Conservation (phyloP, 2,329 filamentous ascomycete genomes). For the Colletotrichum limetticola region DNA sequence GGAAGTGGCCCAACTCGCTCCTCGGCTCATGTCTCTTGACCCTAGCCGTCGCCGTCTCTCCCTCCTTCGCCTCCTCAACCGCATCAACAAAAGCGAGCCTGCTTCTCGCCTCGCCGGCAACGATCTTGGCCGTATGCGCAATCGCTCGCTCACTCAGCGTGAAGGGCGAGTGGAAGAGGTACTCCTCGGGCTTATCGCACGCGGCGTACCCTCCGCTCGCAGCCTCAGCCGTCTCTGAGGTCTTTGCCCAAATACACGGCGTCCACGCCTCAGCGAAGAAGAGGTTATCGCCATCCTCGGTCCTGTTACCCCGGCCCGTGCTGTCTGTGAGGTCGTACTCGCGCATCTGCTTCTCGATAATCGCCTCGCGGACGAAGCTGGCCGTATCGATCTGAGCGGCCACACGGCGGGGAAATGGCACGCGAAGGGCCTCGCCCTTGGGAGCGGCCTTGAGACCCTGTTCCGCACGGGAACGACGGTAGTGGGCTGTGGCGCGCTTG, state of each 20-base stretch:
- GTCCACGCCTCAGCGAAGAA: conserved; percentile 55
- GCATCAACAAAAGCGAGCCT: conserved; percentile 16
- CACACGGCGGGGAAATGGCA: conserved; percentile 51
- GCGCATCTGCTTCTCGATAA: conserved; percentile 60
- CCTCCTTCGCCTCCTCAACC: neutral
- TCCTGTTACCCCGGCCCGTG: conserved; percentile 52
- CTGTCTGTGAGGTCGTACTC: conserved; percentile 53
- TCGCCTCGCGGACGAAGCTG: conserved; percentile 53
- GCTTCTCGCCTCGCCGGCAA: neutral
- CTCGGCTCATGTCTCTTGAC: conserved; percentile 11
- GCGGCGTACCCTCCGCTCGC: conserved; percentile 11
- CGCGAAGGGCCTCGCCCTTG: conserved; percentile 41
- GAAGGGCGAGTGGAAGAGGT: conserved; percentile 64
- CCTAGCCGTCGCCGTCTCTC: neutral
- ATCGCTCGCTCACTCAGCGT: conserved; percentile 51
- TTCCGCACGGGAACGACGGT: neutral
- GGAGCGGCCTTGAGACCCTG: neutral
- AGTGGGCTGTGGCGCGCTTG: neutral
- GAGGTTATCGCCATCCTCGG: conserved; percentile 38
- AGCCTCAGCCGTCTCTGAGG: conserved; percentile 16
- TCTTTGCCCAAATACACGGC: conserved; percentile 51
- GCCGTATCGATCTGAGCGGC: conserved; percentile 55
- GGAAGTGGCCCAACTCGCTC: neutral
- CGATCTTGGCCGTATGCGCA: conserved; percentile 26
- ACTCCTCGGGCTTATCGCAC: conserved; percentile 57